These are phyloP conservation scores for Suhomyces atakaporum DNA, from an alignment of 1,139 yeast genomes.

Conservation along the genomic window DNA sequence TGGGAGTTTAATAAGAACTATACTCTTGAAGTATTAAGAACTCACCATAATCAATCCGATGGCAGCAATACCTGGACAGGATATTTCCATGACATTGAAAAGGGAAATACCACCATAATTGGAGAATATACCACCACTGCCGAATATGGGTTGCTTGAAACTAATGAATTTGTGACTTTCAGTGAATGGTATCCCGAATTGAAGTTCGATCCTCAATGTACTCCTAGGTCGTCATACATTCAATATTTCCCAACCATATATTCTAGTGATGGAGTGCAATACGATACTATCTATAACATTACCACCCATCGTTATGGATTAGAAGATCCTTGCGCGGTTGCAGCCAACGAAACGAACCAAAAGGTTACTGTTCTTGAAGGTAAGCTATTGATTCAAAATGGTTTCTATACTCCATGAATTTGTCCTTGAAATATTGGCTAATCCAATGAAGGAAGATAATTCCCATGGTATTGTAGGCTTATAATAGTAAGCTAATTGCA, in stretches of 20 bases:
- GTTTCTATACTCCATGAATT: too few relatives aligned
- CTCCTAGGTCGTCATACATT: background rate
- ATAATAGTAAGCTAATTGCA: too few relatives aligned
- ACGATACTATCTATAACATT: background rate
- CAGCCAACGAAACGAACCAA: background rate
- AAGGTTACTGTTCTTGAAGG: background rate
- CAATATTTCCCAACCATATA: background rate
- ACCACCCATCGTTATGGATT: background rate
- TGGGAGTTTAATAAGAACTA: conserved; percentile 8
- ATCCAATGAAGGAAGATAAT: too few relatives aligned
- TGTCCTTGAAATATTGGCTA: too few relatives aligned
- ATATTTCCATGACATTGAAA: conserved; percentile 4
- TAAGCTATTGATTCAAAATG: too few relatives aligned
- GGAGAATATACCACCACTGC: conserved; percentile 6
- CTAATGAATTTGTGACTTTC: background rate
- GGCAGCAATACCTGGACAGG: conserved; percentile 10
- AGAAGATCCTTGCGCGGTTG: background rate
- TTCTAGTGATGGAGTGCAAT: background rate
- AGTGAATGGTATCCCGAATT: conserved; percentile 3
- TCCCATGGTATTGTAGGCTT: too few relatives aligned
- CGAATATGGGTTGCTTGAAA: background rate
- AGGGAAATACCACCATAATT: conserved; percentile 1
- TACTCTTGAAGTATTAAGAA: conserved; percentile 1
- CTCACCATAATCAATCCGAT: background rate
- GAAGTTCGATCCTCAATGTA: background rate